Percentiles rank a stretch among this genome's conserved stretches.
phyloP scores from a whole-genome alignment of 345 rosid genomes.

The Populus tremula region DNA sequence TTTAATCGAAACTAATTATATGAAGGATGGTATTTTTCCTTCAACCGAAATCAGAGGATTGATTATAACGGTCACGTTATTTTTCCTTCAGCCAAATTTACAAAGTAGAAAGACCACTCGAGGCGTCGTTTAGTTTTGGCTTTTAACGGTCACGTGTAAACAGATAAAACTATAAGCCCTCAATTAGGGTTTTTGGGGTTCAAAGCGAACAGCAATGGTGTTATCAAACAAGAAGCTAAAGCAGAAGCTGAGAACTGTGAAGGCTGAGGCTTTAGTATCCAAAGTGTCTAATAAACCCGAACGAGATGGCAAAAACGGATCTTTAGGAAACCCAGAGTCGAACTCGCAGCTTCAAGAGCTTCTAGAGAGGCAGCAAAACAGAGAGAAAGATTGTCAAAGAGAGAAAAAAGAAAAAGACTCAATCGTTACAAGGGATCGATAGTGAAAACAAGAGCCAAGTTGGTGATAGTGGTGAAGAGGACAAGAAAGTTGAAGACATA shows the following conservation, averaged over 20 bases:
- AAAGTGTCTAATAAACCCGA: conserved; percentile 19
- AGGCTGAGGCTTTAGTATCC: conserved; percentile 37
- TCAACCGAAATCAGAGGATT: too few relatives aligned
- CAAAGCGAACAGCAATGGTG: conserved; percentile 45
- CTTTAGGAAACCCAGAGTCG: conserved; percentile 6
- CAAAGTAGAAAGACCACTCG: too few relatives aligned
- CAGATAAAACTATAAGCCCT: neutral
- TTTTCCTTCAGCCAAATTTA: too few relatives aligned
- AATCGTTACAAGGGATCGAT: conserved; percentile 26
- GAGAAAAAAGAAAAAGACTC: conserved; percentile 59
- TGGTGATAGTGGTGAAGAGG: conserved; percentile 4
- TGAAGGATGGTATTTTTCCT: too few relatives aligned
- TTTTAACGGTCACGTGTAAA: too few relatives aligned
- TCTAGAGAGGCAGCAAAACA: conserved; percentile 50
- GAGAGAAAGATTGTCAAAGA: conserved; percentile 70
- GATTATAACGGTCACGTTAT: too few relatives aligned
- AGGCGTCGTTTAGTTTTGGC: too few relatives aligned
- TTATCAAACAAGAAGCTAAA: conserved; percentile 91
- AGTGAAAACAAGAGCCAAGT: neutral
- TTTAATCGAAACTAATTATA: too few relatives aligned
- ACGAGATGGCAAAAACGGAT: neutral
- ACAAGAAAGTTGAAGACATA: neutral
- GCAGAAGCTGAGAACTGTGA: conserved; percentile 59
- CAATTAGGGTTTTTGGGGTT: neutral
- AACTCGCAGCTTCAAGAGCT: conserved; percentile 44